Conservation (phyloP, 2,329 filamentous ascomycete species). For the Blastomyces silverae region DNA sequence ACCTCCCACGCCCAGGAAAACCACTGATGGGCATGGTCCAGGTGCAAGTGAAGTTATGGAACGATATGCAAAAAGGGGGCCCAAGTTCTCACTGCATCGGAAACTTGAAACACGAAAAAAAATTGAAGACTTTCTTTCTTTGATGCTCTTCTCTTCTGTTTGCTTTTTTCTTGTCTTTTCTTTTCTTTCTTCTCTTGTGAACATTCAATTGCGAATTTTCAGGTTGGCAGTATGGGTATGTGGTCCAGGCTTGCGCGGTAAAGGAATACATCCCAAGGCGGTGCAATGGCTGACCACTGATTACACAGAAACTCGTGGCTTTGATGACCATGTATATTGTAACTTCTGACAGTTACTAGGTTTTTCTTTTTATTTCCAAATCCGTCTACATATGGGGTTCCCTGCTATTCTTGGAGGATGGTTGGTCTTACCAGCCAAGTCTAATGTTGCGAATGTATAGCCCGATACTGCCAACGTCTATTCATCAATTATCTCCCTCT, state of each 20-base stretch:
- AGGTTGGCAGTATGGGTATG: not conserved
- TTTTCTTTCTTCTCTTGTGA: not conserved
- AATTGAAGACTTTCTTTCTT: not conserved
- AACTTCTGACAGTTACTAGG: slow-evolving; percentile 4
- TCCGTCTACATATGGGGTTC: not conserved
- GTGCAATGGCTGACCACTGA: not conserved
- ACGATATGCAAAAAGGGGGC: not conserved
- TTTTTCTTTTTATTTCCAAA: slow-evolving; percentile 7
- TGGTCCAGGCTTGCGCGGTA: not conserved
- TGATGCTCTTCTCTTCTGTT: not conserved
- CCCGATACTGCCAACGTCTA: not conserved
- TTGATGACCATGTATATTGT: not conserved
- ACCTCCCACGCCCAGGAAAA: not conserved
- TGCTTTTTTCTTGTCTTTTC: not conserved
- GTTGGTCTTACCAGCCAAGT: not conserved
- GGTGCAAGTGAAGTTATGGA: not conserved
- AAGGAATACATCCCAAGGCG: not conserved
- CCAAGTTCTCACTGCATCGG: not conserved
- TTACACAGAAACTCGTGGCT: slow-evolving; percentile 5
- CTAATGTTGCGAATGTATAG: slow-evolving; percentile 3
- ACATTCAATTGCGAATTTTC: not conserved
- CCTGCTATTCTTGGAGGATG: not conserved
- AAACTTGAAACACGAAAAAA: not conserved
- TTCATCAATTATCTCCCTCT: not conserved
- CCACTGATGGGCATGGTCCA: too few relatives aligned